phyloP scores from a whole-genome alignment of 306 rosid genomes.

The Lathyrus oleraceus region DNA sequence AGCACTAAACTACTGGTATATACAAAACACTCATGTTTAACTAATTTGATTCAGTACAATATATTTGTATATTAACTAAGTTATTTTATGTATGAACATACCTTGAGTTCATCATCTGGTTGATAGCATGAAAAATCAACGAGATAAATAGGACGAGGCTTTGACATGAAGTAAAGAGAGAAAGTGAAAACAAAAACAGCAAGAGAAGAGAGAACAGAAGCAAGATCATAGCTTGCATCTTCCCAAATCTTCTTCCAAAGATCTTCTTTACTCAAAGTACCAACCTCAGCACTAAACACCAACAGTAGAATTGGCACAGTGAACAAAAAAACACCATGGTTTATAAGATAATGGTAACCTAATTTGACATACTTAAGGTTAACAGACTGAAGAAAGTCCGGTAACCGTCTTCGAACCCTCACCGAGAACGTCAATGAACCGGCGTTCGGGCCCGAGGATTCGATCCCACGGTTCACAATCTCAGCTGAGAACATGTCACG shows the following conservation, averaged over 20 bases:
- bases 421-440: constrained; percentile 89
- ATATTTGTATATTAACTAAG: too few species aligned
- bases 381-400: constrained; percentile 89
- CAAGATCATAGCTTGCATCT: constrained; percentile 81
- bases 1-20: too few species aligned
- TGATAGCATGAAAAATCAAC: constrained; percentile 75
- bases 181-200: constrained; percentile 84
- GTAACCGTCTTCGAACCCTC: constrained; percentile 75
- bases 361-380: constrained; percentile 92
- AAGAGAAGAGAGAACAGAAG: constrained; percentile 71
- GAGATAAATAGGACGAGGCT: constrained; percentile 82
- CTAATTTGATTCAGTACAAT: too few species aligned
- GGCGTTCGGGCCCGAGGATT: constrained; percentile 85
- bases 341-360: constrained; percentile 88
- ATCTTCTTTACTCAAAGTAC: constrained; percentile 73
- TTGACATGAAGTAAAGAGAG: constrained; percentile 86
- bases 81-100: background rate
- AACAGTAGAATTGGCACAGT: constrained; percentile 76
- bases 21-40: too few species aligned
- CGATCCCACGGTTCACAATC: constrained; percentile 89
- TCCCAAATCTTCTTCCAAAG: constrained; percentile 90
- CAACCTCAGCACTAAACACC: constrained; percentile 89
- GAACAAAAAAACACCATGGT: constrained; percentile 81
- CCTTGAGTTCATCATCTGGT: constrained; percentile 82
- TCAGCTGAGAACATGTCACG: constrained; percentile 77